Conservation (phyloP, 768 basidiomycete genomes). For the Pulveroboletus sp. region DNA sequence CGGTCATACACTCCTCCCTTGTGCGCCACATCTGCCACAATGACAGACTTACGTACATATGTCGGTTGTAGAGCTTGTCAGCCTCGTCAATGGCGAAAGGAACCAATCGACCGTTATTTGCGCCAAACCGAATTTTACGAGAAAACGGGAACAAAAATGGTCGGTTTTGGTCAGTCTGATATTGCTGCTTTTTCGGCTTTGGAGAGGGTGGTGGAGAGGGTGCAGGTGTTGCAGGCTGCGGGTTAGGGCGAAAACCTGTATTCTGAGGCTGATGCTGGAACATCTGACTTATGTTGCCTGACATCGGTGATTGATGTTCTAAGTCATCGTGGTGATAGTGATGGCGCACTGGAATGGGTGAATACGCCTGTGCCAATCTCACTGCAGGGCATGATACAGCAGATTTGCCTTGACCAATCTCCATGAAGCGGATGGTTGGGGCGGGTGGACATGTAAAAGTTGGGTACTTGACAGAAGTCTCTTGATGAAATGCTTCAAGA, state of each 20-base stretch:
- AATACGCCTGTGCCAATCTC: conserved; percentile 84
- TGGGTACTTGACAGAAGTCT: conserved; percentile 93
- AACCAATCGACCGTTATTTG: conserved; percentile 62
- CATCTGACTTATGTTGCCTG: conserved; percentile 31
- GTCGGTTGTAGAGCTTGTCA: conserved; percentile 80
- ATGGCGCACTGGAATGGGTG: conserved; percentile 89
- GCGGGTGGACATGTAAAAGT: conserved; percentile 71
- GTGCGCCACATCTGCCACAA: conserved; percentile 94
- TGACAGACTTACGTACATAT: conserved; percentile 86
- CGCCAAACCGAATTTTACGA: conserved; percentile 44
- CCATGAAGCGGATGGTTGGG: conserved; percentile 31
- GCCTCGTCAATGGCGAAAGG: conserved; percentile 97
- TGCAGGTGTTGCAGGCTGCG: conserved; percentile 83
- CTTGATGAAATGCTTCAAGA: conserved; percentile 82
- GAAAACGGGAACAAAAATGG: conserved; percentile 98
- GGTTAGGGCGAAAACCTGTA: conserved; percentile 34
- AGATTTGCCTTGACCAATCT: conserved; percentile 27
- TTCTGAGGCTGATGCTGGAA: conserved; percentile 33
- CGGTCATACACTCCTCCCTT: conserved; percentile 90
- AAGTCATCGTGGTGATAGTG: conserved; percentile 87
- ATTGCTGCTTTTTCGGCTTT: conserved; percentile 97
- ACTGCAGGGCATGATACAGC: conserved; percentile 39
- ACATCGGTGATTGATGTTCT: conserved; percentile 45
- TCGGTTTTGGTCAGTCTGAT: conserved; percentile 91
- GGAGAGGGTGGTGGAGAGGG: conserved; percentile 80